phyloP scores from a whole-genome alignment of 176 grass and related monocot genomes.

The Phoenix dactylifera region DNA sequence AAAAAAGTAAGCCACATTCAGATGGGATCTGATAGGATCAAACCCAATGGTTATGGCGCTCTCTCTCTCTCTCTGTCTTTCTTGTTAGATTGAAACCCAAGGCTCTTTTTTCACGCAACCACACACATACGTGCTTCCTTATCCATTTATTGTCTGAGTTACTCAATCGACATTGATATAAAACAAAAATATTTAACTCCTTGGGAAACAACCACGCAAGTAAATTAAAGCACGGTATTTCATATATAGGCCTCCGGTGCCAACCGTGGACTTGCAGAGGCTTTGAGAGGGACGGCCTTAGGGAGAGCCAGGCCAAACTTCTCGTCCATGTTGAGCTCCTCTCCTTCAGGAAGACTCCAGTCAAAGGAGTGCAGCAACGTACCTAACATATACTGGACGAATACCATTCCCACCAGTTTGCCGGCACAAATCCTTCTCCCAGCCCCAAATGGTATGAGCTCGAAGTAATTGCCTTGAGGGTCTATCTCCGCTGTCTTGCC shows the following conservation, averaged over 20 bases:
- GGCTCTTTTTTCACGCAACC: too few relatives aligned
- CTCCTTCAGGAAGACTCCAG: conserved; percentile 47
- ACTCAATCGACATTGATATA: too few relatives aligned
- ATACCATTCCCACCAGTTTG: conserved; percentile 70
- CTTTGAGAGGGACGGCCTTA: conserved; percentile 59
- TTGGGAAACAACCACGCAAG: too few relatives aligned
- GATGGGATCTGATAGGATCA: too few relatives aligned
- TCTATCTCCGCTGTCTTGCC: conserved; percentile 27
- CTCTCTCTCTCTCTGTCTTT: too few relatives aligned
- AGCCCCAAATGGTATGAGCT: conserved; percentile 80
- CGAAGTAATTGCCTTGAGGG: conserved; percentile 64
- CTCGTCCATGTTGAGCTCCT: conserved; percentile 55
- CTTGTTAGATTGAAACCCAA: too few relatives aligned
- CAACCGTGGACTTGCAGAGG: conserved; percentile 30
- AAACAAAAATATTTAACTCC: too few relatives aligned
- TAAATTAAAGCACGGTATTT: neutral
- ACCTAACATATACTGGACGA: conserved; percentile 68
- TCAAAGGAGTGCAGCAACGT: conserved; percentile 61
- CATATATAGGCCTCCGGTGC: conserved; percentile 22
- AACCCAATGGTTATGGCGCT: too few relatives aligned
- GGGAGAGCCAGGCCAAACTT: conserved; percentile 60
- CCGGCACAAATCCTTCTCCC: conserved; percentile 71
- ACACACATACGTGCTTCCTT: too few relatives aligned
- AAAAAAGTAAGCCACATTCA: too few relatives aligned
- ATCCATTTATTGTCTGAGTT: too few relatives aligned